Base-by-base conservation (phyloP, 2,329 filamentous ascomycete genomes). In the Keithomyces neogunnii region DNA sequence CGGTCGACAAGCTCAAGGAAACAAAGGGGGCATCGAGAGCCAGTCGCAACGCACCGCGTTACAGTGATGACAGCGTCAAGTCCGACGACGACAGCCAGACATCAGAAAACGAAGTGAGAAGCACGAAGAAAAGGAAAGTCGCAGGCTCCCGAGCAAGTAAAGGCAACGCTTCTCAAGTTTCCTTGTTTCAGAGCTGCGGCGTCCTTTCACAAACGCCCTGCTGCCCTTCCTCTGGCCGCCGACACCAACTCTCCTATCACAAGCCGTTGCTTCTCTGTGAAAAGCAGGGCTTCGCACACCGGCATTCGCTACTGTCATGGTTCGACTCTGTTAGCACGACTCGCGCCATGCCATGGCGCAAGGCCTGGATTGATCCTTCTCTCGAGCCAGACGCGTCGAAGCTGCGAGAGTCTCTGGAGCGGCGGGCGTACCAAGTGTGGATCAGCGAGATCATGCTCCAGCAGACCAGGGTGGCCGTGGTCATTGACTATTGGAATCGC, bases 371-470 rank as follows among this genome's bases (percentile, higher is more conserved):
- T 49, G 66, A 81, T 50, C 74, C 49, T 11, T n/a, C 39, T 30
- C 31, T 55, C 28, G 55, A 59, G 19, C 30, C 49, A 13, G 59
- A 67, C 13, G 57, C 60, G 1, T 55, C 60, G 2, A 64, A 67
- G n/a, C 66, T 77, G 7, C 70, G 70, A 32, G 45, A 52, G n/a
- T 63, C 62, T 3, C 67, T 83, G 9, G 74, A 76, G 52, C 72
- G 67, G 32, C 75, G 81, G 46, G 81, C 81, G 2, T 85, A 85
- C 65, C 75, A 84, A 62, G 81, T 85, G 45, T 84, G 81, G 78
- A 82, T 85, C 60, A 81, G 76, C 59, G 81, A 85, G 66, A 78
- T 84, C 57, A 85, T 85, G 81, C 72, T 84, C 9, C 81, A 85
- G 62, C 81, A 85, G 65, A 85, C 81, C 2, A 77, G 81, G 31